A percentile compares a stretch with the other conserved stretches of the same genome.
Conservation (phyloP, 331 rosid genomes). For the Quercus tomentella region DNA sequence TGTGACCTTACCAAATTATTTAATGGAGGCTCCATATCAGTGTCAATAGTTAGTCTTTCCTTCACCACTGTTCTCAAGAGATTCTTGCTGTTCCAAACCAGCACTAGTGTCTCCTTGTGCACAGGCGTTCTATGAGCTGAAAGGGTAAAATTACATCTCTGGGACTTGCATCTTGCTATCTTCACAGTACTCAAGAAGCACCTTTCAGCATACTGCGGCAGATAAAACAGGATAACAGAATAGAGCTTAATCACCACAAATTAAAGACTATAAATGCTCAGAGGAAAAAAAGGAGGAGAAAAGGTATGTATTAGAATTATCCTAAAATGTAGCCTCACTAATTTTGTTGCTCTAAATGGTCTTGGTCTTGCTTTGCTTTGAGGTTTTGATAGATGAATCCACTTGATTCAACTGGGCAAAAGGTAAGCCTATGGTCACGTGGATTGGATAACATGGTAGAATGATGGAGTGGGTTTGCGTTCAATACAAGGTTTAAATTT, state of each 20-base stretch:
- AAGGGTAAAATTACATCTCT: constrained; percentile 29
- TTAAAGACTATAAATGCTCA: neutral
- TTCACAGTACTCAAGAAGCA: constrained; percentile 45
- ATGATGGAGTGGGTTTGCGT: neutral
- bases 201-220: constrained; percentile 38
- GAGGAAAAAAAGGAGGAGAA: neutral
- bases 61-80: constrained; percentile 51
- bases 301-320: neutral
- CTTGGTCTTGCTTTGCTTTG: too few species aligned
- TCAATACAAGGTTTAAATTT: too few species aligned
- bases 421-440: too few species aligned
- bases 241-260: neutral
- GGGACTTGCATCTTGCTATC: constrained; percentile 59
- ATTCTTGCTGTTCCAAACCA: constrained; percentile 53
- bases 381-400: too few species aligned
- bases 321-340: neutral
- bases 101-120: constrained; percentile 57
- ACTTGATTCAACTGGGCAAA: too few species aligned
- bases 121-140: constrained; percentile 32
- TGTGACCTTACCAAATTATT: neutral
- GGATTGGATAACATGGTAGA: neutral
- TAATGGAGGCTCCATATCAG: neutral
- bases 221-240: constrained; percentile 9
- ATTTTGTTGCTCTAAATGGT: neutral
- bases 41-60: constrained; percentile 48